Percentiles rank a stretch among this genome's conserved stretches.
Conservation (phyloP, 805 yeast species). For the Maudiozyma barnettii region DNA sequence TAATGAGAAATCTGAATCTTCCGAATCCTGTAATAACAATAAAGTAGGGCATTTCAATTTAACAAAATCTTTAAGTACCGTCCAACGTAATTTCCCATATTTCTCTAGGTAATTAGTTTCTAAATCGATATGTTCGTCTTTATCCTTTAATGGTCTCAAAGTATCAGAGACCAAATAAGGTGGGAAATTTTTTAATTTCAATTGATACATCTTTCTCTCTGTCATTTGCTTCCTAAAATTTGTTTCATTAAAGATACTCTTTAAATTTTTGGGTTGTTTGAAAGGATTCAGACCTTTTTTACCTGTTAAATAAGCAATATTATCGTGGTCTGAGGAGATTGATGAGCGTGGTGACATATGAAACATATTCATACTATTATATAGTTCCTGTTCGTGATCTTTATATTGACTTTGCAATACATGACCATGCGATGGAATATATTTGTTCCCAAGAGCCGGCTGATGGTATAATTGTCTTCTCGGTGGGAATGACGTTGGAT, state of each 20-base stretch:
- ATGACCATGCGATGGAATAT: neutral
- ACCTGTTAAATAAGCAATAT: neutral
- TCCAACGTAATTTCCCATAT: slow-evolving; percentile 30
- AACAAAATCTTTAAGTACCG: slow-evolving; percentile 31
- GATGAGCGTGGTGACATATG: neutral
- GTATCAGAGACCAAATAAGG: slow-evolving; percentile 24
- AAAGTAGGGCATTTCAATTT: slow-evolving; percentile 26
- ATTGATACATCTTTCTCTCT: slow-evolving; percentile 27
- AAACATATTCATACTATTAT: neutral
- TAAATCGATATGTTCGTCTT: slow-evolving; percentile 1
- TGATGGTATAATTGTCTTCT: slow-evolving; percentile 1
- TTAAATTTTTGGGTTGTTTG: slow-evolving; percentile 19
- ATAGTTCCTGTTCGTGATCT: neutral
- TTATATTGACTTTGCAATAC: neutral
- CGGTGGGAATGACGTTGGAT: slow-evolving; percentile 1
- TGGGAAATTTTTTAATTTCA: slow-evolving; percentile 25
- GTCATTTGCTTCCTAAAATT: slow-evolving; percentile 30
- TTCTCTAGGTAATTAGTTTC: slow-evolving; percentile 19
- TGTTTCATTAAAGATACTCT: slow-evolving; percentile 26
- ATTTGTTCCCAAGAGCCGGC: neutral
- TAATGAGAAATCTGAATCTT: slow-evolving; percentile 2
- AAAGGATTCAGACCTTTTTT: slow-evolving; percentile 8
- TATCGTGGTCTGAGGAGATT: neutral
- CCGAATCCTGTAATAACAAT: slow-evolving; percentile 9
- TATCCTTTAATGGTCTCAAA: neutral